Evolutionary conservation across 306 rosid genomes (phyloP), one percentile per base, ranked within the genome.

Genomic region (Neltuma alba): DNA sequence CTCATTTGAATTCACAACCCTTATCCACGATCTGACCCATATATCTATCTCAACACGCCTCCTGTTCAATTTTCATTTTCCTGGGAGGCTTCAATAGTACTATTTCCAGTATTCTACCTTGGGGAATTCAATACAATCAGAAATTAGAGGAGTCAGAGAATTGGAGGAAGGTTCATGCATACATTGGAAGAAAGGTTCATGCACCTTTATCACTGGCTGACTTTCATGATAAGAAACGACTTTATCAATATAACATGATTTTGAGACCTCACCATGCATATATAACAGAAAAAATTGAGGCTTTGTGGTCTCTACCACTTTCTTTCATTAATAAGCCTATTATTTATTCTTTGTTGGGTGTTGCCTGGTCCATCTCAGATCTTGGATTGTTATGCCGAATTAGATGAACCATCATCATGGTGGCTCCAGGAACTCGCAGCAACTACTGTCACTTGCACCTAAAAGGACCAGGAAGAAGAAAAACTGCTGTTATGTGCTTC

Each of bases 231-330:
- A 89, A 88, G 91, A 71, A 91, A 85, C 74, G 82, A 69, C 89
- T 86, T 85, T 65, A 83, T 89, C 81, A 89, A 38, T 72, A 42
- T 54, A 79, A 78, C 3, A 78, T 85, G 93, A 91, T 89, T 87
- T 83, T 38, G 91, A 90, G 87, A 83, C 89, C 90, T 90, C 79
- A 90, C 94, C 93, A 85, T 82, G 83, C 83, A 83, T 12, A 77
- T 73, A 75, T 83, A 85, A 64, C 83, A 71, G 76, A 84, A 84
- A 79, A 71, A 55, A 52, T 70, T 81, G 65, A 74, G n/a, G 58
- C 52, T 72, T 72, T 81, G 62, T 69, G 79, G 76, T 79, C 79
- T 66, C 85, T 72, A 40, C 83, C 69, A 50, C 82, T 66, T 80
- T 52, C 41, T 27, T 70, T 45, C 16, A 11, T 41, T 14, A 27